Evolutionary conservation across 2,329 filamentous ascomycete species (phyloP).

Genomic region (Cephalotrichum gorgonifer): DNA sequence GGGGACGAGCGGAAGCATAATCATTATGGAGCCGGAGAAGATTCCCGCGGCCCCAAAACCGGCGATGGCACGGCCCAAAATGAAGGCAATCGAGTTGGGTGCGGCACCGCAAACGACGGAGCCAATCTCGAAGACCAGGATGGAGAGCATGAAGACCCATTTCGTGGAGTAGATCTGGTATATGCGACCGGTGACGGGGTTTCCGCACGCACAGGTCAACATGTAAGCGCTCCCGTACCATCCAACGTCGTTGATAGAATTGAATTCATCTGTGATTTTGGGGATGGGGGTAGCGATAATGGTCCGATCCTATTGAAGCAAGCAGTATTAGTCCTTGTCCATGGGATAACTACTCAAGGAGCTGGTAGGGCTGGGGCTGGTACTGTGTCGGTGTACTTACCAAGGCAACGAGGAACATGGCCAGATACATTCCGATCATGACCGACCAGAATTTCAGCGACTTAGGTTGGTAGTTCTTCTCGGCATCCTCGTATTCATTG

Average conservation of each 20-base stretch:
- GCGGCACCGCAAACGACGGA: slow-evolving; percentile 19
- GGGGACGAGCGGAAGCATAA: slow-evolving; percentile 15
- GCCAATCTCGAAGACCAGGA: slow-evolving; percentile 25
- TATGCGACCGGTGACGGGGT: slow-evolving; percentile 37
- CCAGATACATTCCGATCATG: slow-evolving; percentile 6
- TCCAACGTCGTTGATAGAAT: slow-evolving; percentile 44
- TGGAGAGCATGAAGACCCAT: slow-evolving; percentile 18
- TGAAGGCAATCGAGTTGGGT: slow-evolving; percentile 9
- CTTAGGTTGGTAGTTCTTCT: background rate
- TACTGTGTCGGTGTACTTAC: slow-evolving; percentile 5
- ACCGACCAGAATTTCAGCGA: background rate
- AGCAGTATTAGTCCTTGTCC: too few relatives aligned
- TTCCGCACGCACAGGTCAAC: slow-evolving; percentile 45
- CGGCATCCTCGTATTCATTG: background rate
- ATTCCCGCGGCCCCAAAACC: slow-evolving; percentile 21
- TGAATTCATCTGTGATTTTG: slow-evolving; percentile 38
- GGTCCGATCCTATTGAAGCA: slow-evolving; percentile 26
- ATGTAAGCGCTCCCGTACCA: slow-evolving; percentile 52
- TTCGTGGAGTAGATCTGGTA: slow-evolving; percentile 32
- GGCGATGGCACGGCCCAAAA: slow-evolving; percentile 10
- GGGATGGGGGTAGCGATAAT: slow-evolving; percentile 42
- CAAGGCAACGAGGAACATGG: slow-evolving; percentile 11
- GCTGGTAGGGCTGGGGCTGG: too few relatives aligned
- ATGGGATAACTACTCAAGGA: too few relatives aligned
- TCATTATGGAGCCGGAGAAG: slow-evolving; percentile 23